Percentiles rank a stretch among this genome's conserved stretches.
Conservation (phyloP, 2,329 filamentous ascomycete species). For the Lecanosticta acicola region DNA sequence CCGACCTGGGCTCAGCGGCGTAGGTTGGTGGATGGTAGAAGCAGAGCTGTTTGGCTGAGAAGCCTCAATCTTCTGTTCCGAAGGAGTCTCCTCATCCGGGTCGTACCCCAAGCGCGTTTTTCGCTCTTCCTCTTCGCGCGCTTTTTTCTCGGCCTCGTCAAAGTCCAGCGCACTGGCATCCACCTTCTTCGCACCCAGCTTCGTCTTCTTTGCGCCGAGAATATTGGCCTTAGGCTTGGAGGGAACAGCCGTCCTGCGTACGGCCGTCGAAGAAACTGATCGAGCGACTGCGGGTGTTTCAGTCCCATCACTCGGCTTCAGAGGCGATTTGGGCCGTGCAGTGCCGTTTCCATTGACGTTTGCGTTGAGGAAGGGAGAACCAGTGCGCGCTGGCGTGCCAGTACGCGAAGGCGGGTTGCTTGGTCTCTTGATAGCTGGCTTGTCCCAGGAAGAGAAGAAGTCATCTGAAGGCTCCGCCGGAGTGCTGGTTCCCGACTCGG, state of each 20-base stretch:
- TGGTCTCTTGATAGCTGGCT: constrained; percentile 91
- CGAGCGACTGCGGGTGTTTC: constrained; percentile 61
- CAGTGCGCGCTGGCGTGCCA: constrained; percentile 76
- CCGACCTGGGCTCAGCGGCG: constrained; percentile 63
- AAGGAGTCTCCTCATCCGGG: constrained; percentile 68
- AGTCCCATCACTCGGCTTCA: constrained; percentile 52
- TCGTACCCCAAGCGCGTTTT: constrained; percentile 95
- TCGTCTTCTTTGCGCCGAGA: constrained; percentile 67
- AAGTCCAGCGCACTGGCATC: constrained; percentile 74
- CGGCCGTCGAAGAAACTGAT: constrained; percentile 70
- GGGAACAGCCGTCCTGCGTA: constrained; percentile 64
- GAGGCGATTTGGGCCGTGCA: constrained; percentile 76
- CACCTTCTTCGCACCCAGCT: constrained; percentile 66
- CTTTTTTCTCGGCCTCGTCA: constrained; percentile 93
- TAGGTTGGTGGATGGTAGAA: constrained; percentile 64
- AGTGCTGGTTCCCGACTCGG: constrained; percentile 61
- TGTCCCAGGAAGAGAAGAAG: constrained; percentile 99
- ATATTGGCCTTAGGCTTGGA: constrained; percentile 59
- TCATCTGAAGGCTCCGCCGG: constrained; percentile 83
- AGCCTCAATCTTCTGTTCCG: constrained; percentile 37
- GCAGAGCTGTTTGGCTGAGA: constrained; percentile 39
- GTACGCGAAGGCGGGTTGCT: constrained; percentile 90
- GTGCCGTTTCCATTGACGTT: constrained; percentile 55
- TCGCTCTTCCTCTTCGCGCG: constrained; percentile 93
- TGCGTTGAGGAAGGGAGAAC: constrained; percentile 84